Base-by-base conservation (phyloP, 768 basidiomycete species). In the Lepiota subincarnata region DNA sequence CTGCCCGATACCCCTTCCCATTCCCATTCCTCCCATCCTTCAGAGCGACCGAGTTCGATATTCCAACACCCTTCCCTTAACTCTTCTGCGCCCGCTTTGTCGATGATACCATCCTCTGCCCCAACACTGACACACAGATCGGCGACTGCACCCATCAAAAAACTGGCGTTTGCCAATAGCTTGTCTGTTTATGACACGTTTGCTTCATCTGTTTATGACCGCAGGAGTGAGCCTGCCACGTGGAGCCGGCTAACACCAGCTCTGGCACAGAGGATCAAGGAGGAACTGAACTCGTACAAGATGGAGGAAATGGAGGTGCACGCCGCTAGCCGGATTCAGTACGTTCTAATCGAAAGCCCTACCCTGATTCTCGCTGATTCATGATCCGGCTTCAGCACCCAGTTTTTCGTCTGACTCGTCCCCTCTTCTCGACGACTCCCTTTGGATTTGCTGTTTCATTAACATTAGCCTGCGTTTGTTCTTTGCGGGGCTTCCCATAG, bases 291-390 rank as follows among this genome's bases (percentile, higher is more conserved):
- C 71, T 92, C 92, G 52, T 98, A 91, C 73, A 98, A 98, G 79
- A 92, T 98, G 89, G 94, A 96, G 71, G 94, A 98, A 74, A 98
- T 99, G 96, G 92, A 95, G 68, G 94, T 99, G 57, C 96, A 98
- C 70, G 89, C 90, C 61, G 76, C 88, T 46, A 95, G 92, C 70
- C 85, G 92, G 69, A 83, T 90, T 62, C 87, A 97, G 91, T 93
- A 67, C 60, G 91, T 83, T 37, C 45, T 50, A 48, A 24, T 45
- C 19, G 14, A 28, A 19, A 24, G 5, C 24, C 5, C 14, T 6
- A 41, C 55, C 45, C 47, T 37, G 49, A 39, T 43, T 61, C 22
- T 50, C 31, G 11, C 44, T 40, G 7, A 43, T 18, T 19, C 12
- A 38, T 50, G 41, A 50, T 43, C 57, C 19, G 22, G 43, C 54